Evolutionary conservation across 78 protist genomes (phyloP).

Genomic region (Pigoraptor vietnamica): DNA sequence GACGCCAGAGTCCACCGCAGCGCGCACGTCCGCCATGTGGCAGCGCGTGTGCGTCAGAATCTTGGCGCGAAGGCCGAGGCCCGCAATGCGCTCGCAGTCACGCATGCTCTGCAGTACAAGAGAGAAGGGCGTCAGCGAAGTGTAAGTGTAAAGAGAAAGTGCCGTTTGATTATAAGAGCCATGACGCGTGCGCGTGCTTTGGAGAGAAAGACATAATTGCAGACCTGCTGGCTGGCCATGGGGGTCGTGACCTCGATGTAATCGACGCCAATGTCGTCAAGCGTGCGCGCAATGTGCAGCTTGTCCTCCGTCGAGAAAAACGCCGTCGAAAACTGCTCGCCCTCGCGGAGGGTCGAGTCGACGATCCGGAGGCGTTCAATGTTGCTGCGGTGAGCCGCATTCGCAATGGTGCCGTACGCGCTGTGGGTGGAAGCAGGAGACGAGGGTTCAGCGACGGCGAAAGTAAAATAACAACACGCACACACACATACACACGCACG

Average conservation of each 20-base stretch:
- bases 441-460: no score
- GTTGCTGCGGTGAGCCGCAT: not conserved
- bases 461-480: no score
- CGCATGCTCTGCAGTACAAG: not conserved
- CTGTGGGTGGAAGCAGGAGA: no score
- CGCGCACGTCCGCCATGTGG: constrained; percentile 61
- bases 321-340: constrained; percentile 63
- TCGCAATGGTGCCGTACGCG: not conserved
- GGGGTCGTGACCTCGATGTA: constrained; percentile 62
- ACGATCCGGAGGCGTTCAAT: constrained; percentile 18
- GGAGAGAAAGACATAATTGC: not conserved
- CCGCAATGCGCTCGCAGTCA: constrained; percentile 42
- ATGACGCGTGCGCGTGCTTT: not conserved
- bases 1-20: constrained; percentile 48
- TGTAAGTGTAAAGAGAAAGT: not conserved
- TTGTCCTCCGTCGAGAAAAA: constrained; percentile 45
- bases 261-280: constrained; percentile 51
- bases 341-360: constrained; percentile 61
- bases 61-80: constrained; percentile 27
- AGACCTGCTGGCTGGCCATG: constrained; percentile 42
- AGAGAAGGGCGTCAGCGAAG: not conserved
- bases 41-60: constrained; percentile 69
- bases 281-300: constrained; percentile 52
- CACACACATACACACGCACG: no score
- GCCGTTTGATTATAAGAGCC: not conserved